Base-by-base conservation (phyloP, 2,329 filamentous ascomycete species). In the Epichloe coenophiala region DNA sequence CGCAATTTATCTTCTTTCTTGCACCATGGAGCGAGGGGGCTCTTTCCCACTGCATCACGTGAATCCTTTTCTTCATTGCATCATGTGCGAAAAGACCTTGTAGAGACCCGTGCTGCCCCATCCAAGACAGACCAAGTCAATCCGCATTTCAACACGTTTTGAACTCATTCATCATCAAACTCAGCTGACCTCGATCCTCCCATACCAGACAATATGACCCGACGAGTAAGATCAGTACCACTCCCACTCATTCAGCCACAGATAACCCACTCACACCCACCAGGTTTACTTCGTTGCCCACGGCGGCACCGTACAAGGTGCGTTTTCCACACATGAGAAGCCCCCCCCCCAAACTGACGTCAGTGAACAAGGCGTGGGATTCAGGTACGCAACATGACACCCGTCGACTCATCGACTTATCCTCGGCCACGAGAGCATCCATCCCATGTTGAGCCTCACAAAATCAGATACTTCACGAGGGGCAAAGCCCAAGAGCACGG, bases 291-390 rank as follows among this genome's bases (percentile, higher is more conserved):
- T 83, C 61, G 67, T 77, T 15, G 83, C 81, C 52, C 80, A 86
- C 58, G 84, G 83, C 49, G 73, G 73, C 13, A 57, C 57, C 39
- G 84, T 88, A 12, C 84, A 88, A 75, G 84, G 84, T 82, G 67
- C 54, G 68, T 17, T 48, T 56, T 48, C 7, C 19, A 45, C 12
- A 15, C 6, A 9, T 5, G 5, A 7, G 8, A 5, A 7, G 13
- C n/a, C 5, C 13, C 35, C 5, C 15, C 3, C 19, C 33, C 6
- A 6, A 56, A 45, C 59, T 68, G 59, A 65, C 62, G 17, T 17
- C 17, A 57, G 17, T 8, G 23, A 11, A 15, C 19, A 80, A 80
- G 77, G 77, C 49, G 77, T 81, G 45, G 74, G 72, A 48, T 81
- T 78, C 57, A 73, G 77, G 74, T 75, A 66, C 37, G 45, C 47